Evolutionary conservation across 2,329 filamentous ascomycete species (phyloP), one percentile per base, ranked within the genome.

Genomic region (Nemania sp.): DNA sequence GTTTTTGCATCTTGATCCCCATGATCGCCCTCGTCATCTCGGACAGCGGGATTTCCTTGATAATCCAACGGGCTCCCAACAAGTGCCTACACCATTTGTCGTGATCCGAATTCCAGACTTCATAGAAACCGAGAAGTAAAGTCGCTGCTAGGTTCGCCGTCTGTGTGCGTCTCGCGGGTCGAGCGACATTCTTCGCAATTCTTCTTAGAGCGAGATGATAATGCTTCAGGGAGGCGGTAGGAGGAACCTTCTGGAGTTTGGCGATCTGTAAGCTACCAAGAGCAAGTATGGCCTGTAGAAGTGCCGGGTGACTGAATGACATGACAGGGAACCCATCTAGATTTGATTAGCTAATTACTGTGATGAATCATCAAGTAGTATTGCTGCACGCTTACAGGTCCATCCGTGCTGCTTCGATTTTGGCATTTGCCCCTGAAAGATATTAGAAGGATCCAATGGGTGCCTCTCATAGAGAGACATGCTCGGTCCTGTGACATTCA

Each of bases 41-140:
- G 8, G 80, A 80, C 56, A 91, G 89, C 44, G 94, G 88, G 36
- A 95, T 88, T 67, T 97, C 92, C 47, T 83, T 82, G 22, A 97
- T 80, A 24, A 97, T 79, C 59, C 92, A 88, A 34, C 88, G 86
- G 8, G 91, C 90, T 11, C 94, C 94, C 42, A 90, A 84, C 31
- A 97, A 77, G 72, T 97, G 94, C 57, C 89, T 93, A 66, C 90
- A 94, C 94, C 94, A 99, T 70, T 96, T 96, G 50, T 88, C 86
- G 65, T 97, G 93, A 62, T 99, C 93, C 19, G 91, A 93, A 30
- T 88, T 89, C 86, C 93, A 94, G 15, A 97, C 90, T 70, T 97
- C 94, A 66, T 96, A 97, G 69, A 91, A 97, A 0, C 86, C 90
- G 6, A 99, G 79, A 6, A 97, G 76, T 30, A 97, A 77, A 0